Percentiles rank a stretch among this genome's conserved stretches.
Conservation (phyloP, 2,329 filamentous ascomycete species). For the Aspergillus fischeri region DNA sequence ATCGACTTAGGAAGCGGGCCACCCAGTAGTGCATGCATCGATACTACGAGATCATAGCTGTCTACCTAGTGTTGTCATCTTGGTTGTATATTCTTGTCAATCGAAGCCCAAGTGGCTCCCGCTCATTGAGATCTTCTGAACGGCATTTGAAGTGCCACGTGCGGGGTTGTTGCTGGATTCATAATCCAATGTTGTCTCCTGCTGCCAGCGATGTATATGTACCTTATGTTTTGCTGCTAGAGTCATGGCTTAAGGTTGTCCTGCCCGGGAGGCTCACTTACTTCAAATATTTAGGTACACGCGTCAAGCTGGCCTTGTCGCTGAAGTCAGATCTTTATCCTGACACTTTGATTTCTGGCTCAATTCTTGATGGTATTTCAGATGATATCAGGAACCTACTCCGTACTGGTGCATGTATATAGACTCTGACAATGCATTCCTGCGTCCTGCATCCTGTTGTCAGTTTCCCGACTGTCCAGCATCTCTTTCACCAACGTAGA, state of each 20-base stretch:
- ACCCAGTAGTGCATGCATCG: conserved; percentile 5
- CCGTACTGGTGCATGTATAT: neutral
- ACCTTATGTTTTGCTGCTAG: neutral
- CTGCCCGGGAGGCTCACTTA: neutral
- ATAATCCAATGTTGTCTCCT: neutral
- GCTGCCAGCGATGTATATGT: neutral
- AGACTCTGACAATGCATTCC: neutral
- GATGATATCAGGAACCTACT: neutral
- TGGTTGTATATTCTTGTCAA: neutral
- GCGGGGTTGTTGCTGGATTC: neutral
- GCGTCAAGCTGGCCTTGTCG: neutral
- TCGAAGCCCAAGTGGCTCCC: neutral
- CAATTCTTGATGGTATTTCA: neutral
- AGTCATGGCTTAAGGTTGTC: neutral
- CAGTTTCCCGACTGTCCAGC: neutral
- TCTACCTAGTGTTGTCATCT: neutral
- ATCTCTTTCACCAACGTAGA: neutral
- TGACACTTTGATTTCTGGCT: neutral
- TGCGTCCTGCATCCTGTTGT: neutral
- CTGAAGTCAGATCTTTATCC: neutral
- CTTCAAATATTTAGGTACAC: neutral
- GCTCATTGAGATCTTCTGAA: neutral
- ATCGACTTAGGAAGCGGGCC: conserved; percentile 26
- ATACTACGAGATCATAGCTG: neutral
- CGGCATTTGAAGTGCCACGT: neutral